Percentiles rank a stretch among this genome's conserved stretches.
phyloP scores from a whole-genome alignment of 352 stramenopile genomes.

The Globisporangium camurandrum region DNA sequence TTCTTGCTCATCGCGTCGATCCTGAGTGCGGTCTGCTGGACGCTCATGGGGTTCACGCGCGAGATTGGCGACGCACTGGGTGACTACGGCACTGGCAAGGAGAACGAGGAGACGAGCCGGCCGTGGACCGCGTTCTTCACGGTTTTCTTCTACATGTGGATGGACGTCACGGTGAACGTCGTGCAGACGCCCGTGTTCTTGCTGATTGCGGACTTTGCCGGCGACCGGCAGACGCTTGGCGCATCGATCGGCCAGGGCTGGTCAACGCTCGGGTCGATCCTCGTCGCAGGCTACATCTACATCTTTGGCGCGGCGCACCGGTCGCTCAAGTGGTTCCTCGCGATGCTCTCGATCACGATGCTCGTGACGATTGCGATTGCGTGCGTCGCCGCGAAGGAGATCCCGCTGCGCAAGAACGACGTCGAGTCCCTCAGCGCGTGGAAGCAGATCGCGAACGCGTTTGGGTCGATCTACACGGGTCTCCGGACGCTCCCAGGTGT shows the following conservation, averaged over 20 bases:
- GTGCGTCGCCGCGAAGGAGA: slow-evolving; percentile 53
- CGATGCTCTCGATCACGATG: slow-evolving; percentile 66
- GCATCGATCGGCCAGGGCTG: slow-evolving; percentile 51
- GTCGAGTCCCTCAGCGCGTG: slow-evolving; percentile 11
- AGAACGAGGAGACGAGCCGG: slow-evolving; percentile 5
- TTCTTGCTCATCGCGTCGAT: slow-evolving; percentile 55
- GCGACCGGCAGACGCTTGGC: slow-evolving; percentile 54
- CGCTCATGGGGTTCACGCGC: slow-evolving; percentile 60
- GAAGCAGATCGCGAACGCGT: slow-evolving; percentile 22
- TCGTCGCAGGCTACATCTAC: slow-evolving; percentile 67
- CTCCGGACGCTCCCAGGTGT: slow-evolving; percentile 30
- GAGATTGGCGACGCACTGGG: slow-evolving; percentile 49
- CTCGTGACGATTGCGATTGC: slow-evolving; percentile 37
- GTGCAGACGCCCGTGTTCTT: slow-evolving; percentile 61
- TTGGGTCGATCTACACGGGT: slow-evolving; percentile 37
- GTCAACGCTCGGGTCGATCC: slow-evolving; percentile 55
- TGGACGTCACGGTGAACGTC: slow-evolving; percentile 77
- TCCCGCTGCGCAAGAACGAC: slow-evolving; percentile 15
- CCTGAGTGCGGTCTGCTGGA: slow-evolving; percentile 53
- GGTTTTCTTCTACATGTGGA: slow-evolving; percentile 76
- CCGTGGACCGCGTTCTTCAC: slow-evolving; percentile 48
- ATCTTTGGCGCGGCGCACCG: slow-evolving; percentile 57
- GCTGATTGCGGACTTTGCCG: slow-evolving; percentile 70
- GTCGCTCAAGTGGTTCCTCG: slow-evolving; percentile 55
- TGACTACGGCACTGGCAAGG: slow-evolving; percentile 22